Conservation (phyloP, 805 yeast species). For the Nakazawaea peltata region DNA sequence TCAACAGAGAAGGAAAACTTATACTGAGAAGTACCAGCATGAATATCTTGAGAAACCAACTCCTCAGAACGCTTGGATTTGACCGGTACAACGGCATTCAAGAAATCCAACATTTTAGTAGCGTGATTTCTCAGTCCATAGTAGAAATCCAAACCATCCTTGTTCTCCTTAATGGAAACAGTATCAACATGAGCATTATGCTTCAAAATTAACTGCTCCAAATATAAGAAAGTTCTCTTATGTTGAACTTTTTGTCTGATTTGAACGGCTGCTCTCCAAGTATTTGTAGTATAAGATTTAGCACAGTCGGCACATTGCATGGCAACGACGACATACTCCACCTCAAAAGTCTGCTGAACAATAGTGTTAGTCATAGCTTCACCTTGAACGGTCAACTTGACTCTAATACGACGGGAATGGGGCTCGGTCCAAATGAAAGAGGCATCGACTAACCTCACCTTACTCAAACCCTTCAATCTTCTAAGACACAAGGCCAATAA, state of each 20-base stretch:
- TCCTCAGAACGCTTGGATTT: slow-evolving; percentile 82
- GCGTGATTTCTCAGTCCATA: slow-evolving; percentile 89
- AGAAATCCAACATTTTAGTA: slow-evolving; percentile 85
- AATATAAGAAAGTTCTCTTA: slow-evolving; percentile 90
- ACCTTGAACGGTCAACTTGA: slow-evolving; percentile 91
- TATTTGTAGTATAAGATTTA: slow-evolving; percentile 89
- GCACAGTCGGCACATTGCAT: slow-evolving; percentile 99
- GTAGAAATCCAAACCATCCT: slow-evolving; percentile 92
- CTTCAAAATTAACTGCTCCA: slow-evolving; percentile 90
- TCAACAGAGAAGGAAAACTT: slow-evolving; percentile 92
- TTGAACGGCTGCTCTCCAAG: slow-evolving; percentile 98
- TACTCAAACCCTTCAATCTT: slow-evolving; percentile 78
- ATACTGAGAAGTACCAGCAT: slow-evolving; percentile 79
- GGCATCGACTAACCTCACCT: slow-evolving; percentile 87
- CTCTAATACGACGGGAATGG: slow-evolving; percentile 88
- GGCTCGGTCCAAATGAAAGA: slow-evolving; percentile 99
- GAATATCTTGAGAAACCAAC: slow-evolving; percentile 85
- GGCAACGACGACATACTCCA: slow-evolving; percentile 86
- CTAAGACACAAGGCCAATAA: slow-evolving; percentile 83
- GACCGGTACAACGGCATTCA: slow-evolving; percentile 77
- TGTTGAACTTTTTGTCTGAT: slow-evolving; percentile 96
- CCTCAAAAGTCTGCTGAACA: slow-evolving; percentile 90
- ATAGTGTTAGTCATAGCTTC: slow-evolving; percentile 91
- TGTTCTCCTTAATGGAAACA: slow-evolving; percentile 83
- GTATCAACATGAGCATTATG: slow-evolving; percentile 94